These are phyloP conservation scores for Kuraishia ogatae DNA, from an alignment of 805 yeast species.

Conservation along the genomic window DNA sequence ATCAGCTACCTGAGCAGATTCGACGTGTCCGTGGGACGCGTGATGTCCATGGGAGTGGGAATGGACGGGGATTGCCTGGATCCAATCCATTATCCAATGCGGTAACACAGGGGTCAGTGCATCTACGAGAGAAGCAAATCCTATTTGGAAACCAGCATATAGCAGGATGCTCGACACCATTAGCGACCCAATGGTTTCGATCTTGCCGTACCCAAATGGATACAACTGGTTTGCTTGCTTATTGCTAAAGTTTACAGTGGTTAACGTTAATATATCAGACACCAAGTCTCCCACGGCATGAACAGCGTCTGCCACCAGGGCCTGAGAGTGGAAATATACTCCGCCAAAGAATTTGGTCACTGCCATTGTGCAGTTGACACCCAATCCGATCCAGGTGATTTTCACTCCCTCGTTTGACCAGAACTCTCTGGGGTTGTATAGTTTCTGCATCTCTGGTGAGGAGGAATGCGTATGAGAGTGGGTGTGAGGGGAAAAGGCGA, in stretches of 20 bases:
- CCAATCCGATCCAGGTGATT: constrained; percentile 86
- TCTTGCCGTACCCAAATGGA: constrained; percentile 88
- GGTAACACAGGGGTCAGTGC: constrained; percentile 65
- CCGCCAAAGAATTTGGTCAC: constrained; percentile 85
- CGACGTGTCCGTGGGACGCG: no score
- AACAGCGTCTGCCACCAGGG: constrained; percentile 87
- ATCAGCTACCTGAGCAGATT: no score
- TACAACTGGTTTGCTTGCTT: constrained; percentile 49
- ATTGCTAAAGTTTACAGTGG: constrained; percentile 74
- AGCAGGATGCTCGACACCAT: constrained; percentile 79
- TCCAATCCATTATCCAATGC: constrained; percentile 44
- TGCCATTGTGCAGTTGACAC: constrained; percentile 82
- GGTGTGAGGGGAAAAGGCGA: constrained; percentile 12
- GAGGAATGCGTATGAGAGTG: constrained; percentile 32
- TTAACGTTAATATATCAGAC: constrained; percentile 81
- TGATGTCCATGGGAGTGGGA: constrained; percentile 47
- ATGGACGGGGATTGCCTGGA: constrained; percentile 41
- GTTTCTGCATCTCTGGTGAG: constrained; percentile 33
- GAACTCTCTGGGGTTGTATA: constrained; percentile 33
- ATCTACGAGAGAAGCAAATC: constrained; percentile 71
- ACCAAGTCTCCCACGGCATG: constrained; percentile 89
- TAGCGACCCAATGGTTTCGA: constrained; percentile 87
- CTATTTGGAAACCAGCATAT: constrained; percentile 85
- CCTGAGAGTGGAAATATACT: constrained; percentile 86
- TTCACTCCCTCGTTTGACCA: constrained; percentile 76